phyloP scores from a whole-genome alignment of 257 asterid genomes.

The Penstemon barbatus region DNA sequence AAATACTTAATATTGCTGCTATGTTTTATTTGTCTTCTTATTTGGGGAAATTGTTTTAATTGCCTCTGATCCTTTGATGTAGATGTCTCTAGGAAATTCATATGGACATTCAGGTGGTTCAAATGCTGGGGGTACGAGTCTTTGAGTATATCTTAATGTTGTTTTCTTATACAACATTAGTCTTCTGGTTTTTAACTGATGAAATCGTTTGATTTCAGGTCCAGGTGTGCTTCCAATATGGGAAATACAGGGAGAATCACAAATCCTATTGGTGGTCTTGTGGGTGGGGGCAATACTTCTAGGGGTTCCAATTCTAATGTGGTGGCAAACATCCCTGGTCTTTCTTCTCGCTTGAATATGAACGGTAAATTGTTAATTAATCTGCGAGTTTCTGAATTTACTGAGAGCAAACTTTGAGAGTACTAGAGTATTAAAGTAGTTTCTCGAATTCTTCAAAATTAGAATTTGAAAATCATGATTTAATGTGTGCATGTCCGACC shows the following conservation, averaged over 20 bases:
- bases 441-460: neutral
- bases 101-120: constrained; percentile 76
- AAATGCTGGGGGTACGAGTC: constrained; percentile 67
- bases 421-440: constrained; percentile 19
- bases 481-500: constrained; percentile 6
- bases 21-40: constrained; percentile 14
- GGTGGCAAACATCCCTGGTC: constrained; percentile 66
- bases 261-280: constrained; percentile 66
- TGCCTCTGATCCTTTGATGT: constrained; percentile 36
- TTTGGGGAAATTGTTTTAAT: neutral
- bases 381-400: constrained; percentile 13
- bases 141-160: constrained; percentile 27
- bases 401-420: constrained; percentile 10
- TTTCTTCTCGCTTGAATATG: constrained; percentile 75
- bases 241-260: constrained; percentile 72
- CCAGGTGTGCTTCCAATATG: constrained; percentile 61
- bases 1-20: constrained; percentile 21
- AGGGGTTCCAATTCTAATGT: constrained; percentile 66
- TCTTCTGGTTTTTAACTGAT: constrained; percentile 36
- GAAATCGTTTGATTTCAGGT: constrained; percentile 43
- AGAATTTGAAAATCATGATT: neutral
- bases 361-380: constrained; percentile 39
- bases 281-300: constrained; percentile 59
- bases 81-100: constrained; percentile 78
- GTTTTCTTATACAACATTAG: constrained; percentile 20